Base-by-base conservation (phyloP, 2,329 filamentous ascomycete species). In the Penicillium sp. region DNA sequence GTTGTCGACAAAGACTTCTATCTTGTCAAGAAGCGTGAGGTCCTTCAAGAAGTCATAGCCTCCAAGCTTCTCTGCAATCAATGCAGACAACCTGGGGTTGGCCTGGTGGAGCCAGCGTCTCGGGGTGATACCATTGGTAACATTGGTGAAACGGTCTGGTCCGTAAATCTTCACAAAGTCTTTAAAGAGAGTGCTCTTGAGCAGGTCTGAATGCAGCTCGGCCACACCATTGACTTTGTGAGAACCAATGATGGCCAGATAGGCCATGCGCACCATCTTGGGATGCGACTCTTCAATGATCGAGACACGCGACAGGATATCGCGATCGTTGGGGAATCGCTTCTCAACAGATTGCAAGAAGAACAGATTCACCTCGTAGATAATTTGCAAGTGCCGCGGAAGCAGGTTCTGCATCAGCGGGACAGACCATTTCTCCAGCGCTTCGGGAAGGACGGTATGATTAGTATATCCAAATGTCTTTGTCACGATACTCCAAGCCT, bases 141-240 rank as follows among this genome's bases (percentile, higher is more conserved):
- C 91, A 62, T 98, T 98, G 51, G 88, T 95, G 72, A 98, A 98
- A 71, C 96, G 96, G 77, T 98, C 93, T 0, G 85, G 85, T 3
- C 93, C 93, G 62, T 93, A 98, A 57, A 98, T 88, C 61, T 82
- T 80, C 52, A 98, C 91, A 70, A 98, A 98, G 69, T 98, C 93
- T 71, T 93, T 96, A 82, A 98, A 97, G 60, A 98, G 95, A n/a
- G 93, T 98, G 0, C 90, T 94, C 76, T 93, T 93, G 76, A 98
- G 95, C 51, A 98, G 77, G 66, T 98, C 93, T 0, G 93, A 98
- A 73, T 98, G 93, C 57, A 98, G 75, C 73, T 98, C 93, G 31
- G 93, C 93, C 32, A 98, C 93, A 68, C 93, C 93, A 61, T 98
- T 98, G 75, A 98, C 90, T 76, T 97, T 98, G 81, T 97, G 93